These are phyloP conservation scores for Penicillium macrosclerotiorum DNA, from an alignment of 495 filamentous ascomycete species.

Conservation along the genomic window DNA sequence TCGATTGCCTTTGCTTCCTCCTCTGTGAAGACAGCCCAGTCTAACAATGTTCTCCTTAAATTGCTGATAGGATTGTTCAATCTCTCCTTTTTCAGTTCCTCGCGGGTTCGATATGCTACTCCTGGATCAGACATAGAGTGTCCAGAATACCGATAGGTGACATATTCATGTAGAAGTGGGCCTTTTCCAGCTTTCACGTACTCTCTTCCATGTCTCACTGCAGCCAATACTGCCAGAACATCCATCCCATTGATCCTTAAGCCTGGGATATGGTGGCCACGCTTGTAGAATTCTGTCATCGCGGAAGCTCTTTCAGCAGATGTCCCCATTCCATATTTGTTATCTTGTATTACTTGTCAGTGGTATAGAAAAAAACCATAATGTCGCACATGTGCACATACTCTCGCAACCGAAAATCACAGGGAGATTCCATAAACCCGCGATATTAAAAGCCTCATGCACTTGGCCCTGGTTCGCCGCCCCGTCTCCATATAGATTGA, in stretches of 20 bases:
- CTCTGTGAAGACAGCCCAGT: conserved; percentile 88
- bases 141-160: conserved; percentile 98
- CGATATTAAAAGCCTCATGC: conserved; percentile 99
- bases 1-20: conserved; percentile 97
- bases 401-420: conserved; percentile 97
- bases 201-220: conserved; percentile 86
- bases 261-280: conserved; percentile 98
- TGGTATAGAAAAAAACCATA: background rate
- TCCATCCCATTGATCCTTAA: conserved; percentile 99
- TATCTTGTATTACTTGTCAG: conserved; percentile 60
- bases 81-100: conserved; percentile 99
- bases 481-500: conserved; percentile 95
- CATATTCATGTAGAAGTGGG: conserved; percentile 94
- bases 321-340: conserved; percentile 99
- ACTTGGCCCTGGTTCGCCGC: conserved; percentile 98
- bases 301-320: conserved; percentile 91
- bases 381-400: conserved; percentile 52
- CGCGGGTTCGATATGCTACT: conserved; percentile 97
- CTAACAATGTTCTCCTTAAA: conserved; percentile 93
- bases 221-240: conserved; percentile 94
- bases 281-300: conserved; percentile 99
- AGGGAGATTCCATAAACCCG: conserved; percentile 96
- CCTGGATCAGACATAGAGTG: conserved; percentile 99
- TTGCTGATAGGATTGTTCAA: conserved; percentile 98
- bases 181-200: conserved; percentile 78